Percentiles rank a stretch among this genome's conserved stretches.
These are phyloP conservation scores for Cadophora gregata DNA, from an alignment of 2,329 filamentous ascomycete species.

Conservation along the genomic window DNA sequence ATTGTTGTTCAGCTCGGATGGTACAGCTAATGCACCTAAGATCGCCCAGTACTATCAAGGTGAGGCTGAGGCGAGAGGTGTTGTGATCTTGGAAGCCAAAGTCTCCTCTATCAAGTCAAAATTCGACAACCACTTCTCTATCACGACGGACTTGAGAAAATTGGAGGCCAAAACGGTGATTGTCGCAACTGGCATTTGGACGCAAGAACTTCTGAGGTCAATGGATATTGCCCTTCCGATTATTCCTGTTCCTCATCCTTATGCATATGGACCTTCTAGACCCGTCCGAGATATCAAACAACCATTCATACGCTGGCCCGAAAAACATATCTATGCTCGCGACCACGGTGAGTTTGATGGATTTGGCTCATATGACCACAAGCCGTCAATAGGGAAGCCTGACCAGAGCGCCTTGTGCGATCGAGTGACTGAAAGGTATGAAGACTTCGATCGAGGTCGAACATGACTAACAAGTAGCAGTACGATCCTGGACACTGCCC, in stretches of 20 bases:
- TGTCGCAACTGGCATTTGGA: conserved; percentile 15
- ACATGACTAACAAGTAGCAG: not conserved
- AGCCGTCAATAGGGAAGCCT: conserved; percentile 36
- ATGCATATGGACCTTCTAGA: conserved; percentile 27
- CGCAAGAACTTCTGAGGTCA: not conserved
- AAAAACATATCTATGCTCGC: conserved; percentile 45
- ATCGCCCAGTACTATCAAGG: conserved; percentile 9
- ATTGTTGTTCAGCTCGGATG: conserved; percentile 6
- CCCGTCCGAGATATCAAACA: conserved; percentile 38
- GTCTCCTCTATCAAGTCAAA: not conserved
- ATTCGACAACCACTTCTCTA: not conserved
- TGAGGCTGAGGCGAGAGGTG: not conserved
- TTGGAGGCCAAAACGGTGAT: not conserved
- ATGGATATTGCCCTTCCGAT: conserved; percentile 41
- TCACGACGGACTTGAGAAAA: not conserved
- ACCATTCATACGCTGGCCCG: conserved; percentile 46
- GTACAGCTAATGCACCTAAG: not conserved
- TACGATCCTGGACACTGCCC: not conserved
- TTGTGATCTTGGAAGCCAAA: not conserved
- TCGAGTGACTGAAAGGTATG: not conserved
- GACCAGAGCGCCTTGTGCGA: conserved; percentile 21
- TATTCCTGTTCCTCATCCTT: conserved; percentile 47
- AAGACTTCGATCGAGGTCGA: not conserved
- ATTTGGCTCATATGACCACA: conserved; percentile 45
- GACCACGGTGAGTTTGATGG: conserved; percentile 45